These are phyloP conservation scores for Trichoderma virens DNA, from an alignment of 495 filamentous ascomycete species.

Conservation along the genomic window DNA sequence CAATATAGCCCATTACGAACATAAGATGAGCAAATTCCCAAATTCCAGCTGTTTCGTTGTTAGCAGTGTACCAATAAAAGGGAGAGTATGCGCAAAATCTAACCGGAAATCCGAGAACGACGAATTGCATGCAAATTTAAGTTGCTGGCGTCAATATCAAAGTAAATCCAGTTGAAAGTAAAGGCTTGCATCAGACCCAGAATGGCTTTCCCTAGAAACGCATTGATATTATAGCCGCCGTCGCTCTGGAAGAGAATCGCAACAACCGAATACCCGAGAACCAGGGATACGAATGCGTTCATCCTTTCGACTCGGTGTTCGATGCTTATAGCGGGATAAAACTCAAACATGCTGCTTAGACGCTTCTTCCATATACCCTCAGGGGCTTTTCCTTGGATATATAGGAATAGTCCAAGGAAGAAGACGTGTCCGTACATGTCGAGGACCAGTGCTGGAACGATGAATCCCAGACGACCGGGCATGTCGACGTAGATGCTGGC, in stretches of 20 bases:
- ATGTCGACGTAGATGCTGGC: constrained; percentile 41
- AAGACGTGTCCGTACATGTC: constrained; percentile 33
- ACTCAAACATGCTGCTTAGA: constrained; percentile 40
- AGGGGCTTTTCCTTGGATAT: background rate
- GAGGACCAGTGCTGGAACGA: constrained; percentile 42
- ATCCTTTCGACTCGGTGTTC: constrained; percentile 54
- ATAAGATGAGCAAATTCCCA: constrained; percentile 35
- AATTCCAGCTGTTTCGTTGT: constrained; percentile 15
- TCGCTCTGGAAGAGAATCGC: constrained; percentile 48
- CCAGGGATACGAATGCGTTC: constrained; percentile 51
- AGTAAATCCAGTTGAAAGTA: constrained; percentile 58
- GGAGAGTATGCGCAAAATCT: constrained; percentile 7
- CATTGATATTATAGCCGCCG: constrained; percentile 40
- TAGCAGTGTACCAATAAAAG: constrained; percentile 19
- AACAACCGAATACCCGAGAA: constrained; percentile 54
- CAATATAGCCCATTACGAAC: constrained; percentile 52
- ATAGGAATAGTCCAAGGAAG: constrained; percentile 26
- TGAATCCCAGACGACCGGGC: constrained; percentile 33
- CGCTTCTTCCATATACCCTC: constrained; percentile 11
- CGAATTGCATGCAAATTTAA: constrained; percentile 50
- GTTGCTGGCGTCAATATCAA: constrained; percentile 50
- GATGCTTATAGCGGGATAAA: constrained; percentile 52
- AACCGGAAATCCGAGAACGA: constrained; percentile 33
- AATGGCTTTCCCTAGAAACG: constrained; percentile 53
- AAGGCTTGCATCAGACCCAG: constrained; percentile 51